These are phyloP conservation scores for Vitis hybrid DNA, from an alignment of 177 flowering plant species.

Conservation along the genomic window DNA sequence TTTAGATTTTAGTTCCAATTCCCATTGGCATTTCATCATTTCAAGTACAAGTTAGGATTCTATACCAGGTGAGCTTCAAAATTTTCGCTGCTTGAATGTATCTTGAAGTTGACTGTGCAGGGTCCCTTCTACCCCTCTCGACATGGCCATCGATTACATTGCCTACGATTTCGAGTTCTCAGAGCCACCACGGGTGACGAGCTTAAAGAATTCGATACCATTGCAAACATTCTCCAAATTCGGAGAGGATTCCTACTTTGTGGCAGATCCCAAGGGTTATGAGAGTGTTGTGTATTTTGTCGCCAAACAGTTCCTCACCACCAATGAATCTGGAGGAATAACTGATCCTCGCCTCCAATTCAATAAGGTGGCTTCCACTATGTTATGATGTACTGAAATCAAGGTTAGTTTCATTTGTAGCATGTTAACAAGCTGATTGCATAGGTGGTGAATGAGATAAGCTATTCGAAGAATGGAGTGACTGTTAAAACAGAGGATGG, in stretches of 20 bases:
- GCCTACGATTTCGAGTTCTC: conserved; percentile 38
- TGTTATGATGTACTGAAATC: too few relatives aligned
- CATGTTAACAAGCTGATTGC: too few relatives aligned
- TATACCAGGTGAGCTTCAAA: too few relatives aligned
- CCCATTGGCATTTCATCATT: too few relatives aligned
- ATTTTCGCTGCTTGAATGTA: too few relatives aligned
- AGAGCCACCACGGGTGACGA: conserved; percentile 43
- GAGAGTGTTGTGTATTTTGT: conserved; percentile 35
- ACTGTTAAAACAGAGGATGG: conserved; percentile 54
- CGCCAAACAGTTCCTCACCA: conserved; percentile 29
- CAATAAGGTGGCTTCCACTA: conserved; percentile 32
- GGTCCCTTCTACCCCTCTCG: conserved; percentile 39
- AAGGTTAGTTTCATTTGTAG: too few relatives aligned
- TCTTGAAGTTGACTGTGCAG: conserved; percentile 12
- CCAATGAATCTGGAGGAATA: conserved; percentile 17
- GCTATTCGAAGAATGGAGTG: conserved; percentile 33
- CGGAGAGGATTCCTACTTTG: conserved; percentile 36
- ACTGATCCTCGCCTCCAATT: conserved; percentile 36
- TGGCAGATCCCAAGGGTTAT: conserved; percentile 44
- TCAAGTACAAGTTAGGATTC: too few relatives aligned
- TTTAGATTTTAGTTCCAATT: too few relatives aligned
- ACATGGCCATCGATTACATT: conserved; percentile 42
- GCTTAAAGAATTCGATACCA: conserved; percentile 41
- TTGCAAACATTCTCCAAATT: conserved; percentile 31
- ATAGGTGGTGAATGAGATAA: conserved; percentile 40